Base-by-base conservation (phyloP, 129 eudicot species). In the Artemisia argyi region DNA sequence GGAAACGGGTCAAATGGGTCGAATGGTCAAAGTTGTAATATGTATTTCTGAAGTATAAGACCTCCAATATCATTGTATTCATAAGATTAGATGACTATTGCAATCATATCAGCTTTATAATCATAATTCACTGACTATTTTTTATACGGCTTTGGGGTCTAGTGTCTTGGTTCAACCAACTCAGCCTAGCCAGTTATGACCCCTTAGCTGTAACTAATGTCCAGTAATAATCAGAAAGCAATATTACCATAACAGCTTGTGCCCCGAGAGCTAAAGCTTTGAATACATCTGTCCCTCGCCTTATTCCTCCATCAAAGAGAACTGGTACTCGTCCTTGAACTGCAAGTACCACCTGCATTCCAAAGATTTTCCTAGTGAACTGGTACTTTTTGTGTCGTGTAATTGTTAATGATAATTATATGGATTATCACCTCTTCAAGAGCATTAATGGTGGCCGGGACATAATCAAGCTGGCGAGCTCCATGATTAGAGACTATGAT, bases 211-310 rank as follows among this genome's bases (percentile, higher is more conserved):
- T 7, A 39, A n/a, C n/a, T n/a, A n/a, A 39, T 39, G 46, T 1
- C 8, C 8, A 39, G 15, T 3, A 10, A 28, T 13, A 9, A 28
- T 11, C 7, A 28, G 3, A 39, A n/a, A 46, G n/a, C 2, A 49
- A 66, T 16, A 66, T 79, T 80, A 88, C 97, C 87, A 91, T 44
- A 49, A 91, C 96, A 35, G 93, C 92, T 62, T 81, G 79, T 62
- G 96, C 96, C 17, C 97, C 98, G 11, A 92, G 95, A 28, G 91
- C 95, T 60, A 89, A 87, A 67, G 98, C 96, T 82, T 92, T 87
- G 86, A 89, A 92, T 48, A 89, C 64, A 68, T 89, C 96, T 47
- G 98, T 87, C 77, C 98, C 98, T 18, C 92, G 85, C 68, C 98
- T 81, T 67, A 89, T 74, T 47, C 98, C 96, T 65, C 95, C 95